These are phyloP conservation scores for Saprolegnia diclina DNA, from an alignment of 352 stramenopile genomes.

Conservation along the genomic window DNA sequence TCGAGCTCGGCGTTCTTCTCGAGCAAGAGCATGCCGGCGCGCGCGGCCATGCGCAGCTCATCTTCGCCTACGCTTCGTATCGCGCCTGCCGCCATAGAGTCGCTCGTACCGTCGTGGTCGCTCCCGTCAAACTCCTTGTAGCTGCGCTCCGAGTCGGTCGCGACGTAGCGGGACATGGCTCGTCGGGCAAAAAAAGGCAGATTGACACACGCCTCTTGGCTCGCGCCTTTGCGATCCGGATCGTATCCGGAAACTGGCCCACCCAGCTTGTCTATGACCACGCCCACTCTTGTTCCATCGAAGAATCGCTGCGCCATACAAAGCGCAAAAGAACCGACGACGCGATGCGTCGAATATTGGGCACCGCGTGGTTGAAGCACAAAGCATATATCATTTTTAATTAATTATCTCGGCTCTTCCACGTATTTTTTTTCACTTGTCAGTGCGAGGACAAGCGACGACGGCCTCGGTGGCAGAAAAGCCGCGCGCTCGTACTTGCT, in stretches of 20 bases:
- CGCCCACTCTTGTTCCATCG: neutral
- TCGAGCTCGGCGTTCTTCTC: slow-evolving; percentile 69
- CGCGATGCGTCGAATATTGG: too few species aligned
- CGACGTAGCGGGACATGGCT: too few species aligned
- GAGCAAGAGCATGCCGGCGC: slow-evolving; percentile 61
- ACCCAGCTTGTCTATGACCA: neutral
- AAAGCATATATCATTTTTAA: too few species aligned
- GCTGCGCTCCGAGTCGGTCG: too few species aligned
- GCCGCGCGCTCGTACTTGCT: too few species aligned
- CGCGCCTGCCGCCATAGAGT: neutral
- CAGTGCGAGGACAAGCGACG: too few species aligned
- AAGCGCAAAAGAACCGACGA: neutral
- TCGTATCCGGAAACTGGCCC: neutral
- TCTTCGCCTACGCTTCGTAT: slow-evolving; percentile 33
- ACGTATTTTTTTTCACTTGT: too few species aligned
- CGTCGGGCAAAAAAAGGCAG: neutral
- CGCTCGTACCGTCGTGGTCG: neutral
- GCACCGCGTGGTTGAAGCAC: too few species aligned
- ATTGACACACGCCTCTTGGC: neutral
- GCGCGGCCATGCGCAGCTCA: slow-evolving; percentile 53
- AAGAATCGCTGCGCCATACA: neutral
- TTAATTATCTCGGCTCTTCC: too few species aligned
- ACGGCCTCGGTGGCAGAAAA: too few species aligned
- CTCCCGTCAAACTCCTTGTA: neutral
- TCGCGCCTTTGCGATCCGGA: neutral